A percentile compares a stretch with the other conserved stretches of the same genome.
phyloP scores from a whole-genome alignment of 108 stramenopile genomes.

The Fragilaria crotonensis region DNA sequence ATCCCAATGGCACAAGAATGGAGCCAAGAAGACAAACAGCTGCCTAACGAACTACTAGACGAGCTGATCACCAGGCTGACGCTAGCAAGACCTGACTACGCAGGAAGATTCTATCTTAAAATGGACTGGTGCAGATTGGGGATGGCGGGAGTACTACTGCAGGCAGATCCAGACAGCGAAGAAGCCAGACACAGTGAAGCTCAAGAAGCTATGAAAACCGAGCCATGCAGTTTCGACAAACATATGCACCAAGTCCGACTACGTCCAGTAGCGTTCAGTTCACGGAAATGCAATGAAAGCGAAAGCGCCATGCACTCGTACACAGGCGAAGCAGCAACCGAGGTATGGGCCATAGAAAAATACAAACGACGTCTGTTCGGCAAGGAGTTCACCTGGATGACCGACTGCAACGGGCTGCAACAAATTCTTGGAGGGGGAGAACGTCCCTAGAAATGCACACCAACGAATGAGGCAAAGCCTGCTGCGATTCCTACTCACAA shows the following conservation, averaged over 20 bases:
- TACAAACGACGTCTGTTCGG: neutral
- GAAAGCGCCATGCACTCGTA: constrained; percentile 1
- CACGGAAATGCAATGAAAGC: neutral
- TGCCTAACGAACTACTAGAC: neutral
- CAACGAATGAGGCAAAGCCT: constrained; percentile 1
- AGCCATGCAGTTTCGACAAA: neutral
- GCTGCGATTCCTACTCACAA: no score
- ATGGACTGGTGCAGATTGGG: constrained; percentile 2
- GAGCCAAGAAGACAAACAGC: neutral
- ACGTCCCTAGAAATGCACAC: neutral
- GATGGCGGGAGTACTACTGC: constrained; percentile 8
- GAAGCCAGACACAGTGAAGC: neutral
- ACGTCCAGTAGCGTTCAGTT: neutral
- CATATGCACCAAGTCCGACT: neutral
- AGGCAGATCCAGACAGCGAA: constrained; percentile 1
- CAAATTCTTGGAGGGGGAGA: constrained; percentile 6
- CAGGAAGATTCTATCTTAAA: constrained; percentile 5
- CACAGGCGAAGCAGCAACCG: constrained; percentile 2
- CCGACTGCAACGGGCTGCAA: constrained; percentile 5
- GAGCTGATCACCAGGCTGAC: neutral
- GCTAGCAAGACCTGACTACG: constrained; percentile 1
- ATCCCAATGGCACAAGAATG: neutral
- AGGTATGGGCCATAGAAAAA: constrained; percentile 7
- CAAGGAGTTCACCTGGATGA: constrained; percentile 8
- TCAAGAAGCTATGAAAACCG: neutral